phyloP scores from a whole-genome alignment of 2,329 filamentous ascomycete genomes.

The Beauveria sp. region DNA sequence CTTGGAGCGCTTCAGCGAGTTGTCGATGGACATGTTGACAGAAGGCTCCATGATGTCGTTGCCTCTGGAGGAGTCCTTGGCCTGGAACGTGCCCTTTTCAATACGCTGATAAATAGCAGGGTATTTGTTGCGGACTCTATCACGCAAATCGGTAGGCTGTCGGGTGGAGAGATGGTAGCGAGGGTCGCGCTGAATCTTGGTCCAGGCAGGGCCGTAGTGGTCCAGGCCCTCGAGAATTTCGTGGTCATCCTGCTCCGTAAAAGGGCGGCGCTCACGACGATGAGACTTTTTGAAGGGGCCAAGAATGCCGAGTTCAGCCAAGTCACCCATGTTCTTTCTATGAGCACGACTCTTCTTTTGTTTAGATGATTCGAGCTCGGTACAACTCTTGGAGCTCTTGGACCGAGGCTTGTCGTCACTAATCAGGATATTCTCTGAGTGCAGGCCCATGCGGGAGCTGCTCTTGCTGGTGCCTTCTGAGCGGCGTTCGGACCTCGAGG shows the following conservation, averaged over 20 bases:
- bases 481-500: conserved; percentile 18
- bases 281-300: conserved; percentile 55
- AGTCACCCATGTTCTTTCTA: conserved; percentile 47
- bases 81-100: conserved; percentile 45
- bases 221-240: conserved; percentile 55
- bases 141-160: conserved; percentile 55
- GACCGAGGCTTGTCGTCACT: conserved; percentile 29
- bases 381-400: conserved; percentile 19
- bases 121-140: conserved; percentile 57
- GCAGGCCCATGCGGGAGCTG: conserved; percentile 37
- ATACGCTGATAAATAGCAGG: conserved; percentile 49
- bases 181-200: conserved; percentile 54
- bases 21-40: conserved; percentile 41
- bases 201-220: conserved; percentile 56
- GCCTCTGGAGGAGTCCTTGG: conserved; percentile 32
- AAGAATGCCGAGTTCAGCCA: conserved; percentile 51
- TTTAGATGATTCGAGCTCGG: conserved; percentile 29
- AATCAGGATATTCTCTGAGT: conserved; percentile 50
- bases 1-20: conserved; percentile 33
- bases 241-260: conserved; percentile 54
- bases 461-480: conserved; percentile 20
- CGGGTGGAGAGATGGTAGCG: conserved; percentile 49
- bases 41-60: conserved; percentile 43
- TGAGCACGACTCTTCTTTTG: conserved; percentile 45
- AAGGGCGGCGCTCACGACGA: conserved; percentile 51